Percentiles rank a stretch among this genome's conserved stretches.
Evolutionary conservation across 768 basidiomycete species (phyloP).

Genomic region (Arthromyces matolae): DNA sequence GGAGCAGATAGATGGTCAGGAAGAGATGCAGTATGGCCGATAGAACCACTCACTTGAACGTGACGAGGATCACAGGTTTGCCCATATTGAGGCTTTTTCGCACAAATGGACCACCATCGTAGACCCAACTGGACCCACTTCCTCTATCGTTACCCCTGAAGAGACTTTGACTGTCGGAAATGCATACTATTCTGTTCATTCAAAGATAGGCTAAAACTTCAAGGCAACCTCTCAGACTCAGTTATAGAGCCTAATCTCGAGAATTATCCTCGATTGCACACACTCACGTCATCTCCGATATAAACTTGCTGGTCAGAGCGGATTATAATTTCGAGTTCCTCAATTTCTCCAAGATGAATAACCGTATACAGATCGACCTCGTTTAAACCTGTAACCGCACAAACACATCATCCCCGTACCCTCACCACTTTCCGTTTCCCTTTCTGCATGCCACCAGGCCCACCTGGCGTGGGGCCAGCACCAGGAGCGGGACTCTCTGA

Average conservation of each 20-base stretch:
- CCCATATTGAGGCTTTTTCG: constrained; percentile 57
- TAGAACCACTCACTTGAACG: constrained; percentile 59
- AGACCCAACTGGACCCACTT: constrained; percentile 73
- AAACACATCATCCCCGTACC: constrained; percentile 50
- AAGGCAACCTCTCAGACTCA: no score
- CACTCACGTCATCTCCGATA: no score
- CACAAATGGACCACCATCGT: constrained; percentile 70
- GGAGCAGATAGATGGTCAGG: neutral
- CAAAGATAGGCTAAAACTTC: no score
- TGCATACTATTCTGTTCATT: no score
- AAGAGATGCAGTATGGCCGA: neutral
- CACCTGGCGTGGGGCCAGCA: constrained; percentile 32
- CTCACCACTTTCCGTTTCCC: constrained; percentile 80
- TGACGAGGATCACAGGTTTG: constrained; percentile 69
- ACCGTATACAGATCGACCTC: constrained; percentile 2
- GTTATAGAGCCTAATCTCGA: no score
- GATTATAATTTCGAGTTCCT: no score
- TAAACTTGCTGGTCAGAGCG: no score
- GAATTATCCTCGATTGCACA: no score
- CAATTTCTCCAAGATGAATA: neutral
- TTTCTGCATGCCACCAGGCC: constrained; percentile 50
- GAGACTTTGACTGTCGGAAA: no score
- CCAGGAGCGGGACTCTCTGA: constrained; percentile 44
- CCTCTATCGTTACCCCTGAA: constrained; percentile 75
- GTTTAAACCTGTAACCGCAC: constrained; percentile 1